Percentiles rank a stretch among this genome's conserved stretches.
These are phyloP conservation scores for Debaryomyces subglobosus DNA, from an alignment of 1,139 yeast genomes.

Conservation along the genomic window DNA sequence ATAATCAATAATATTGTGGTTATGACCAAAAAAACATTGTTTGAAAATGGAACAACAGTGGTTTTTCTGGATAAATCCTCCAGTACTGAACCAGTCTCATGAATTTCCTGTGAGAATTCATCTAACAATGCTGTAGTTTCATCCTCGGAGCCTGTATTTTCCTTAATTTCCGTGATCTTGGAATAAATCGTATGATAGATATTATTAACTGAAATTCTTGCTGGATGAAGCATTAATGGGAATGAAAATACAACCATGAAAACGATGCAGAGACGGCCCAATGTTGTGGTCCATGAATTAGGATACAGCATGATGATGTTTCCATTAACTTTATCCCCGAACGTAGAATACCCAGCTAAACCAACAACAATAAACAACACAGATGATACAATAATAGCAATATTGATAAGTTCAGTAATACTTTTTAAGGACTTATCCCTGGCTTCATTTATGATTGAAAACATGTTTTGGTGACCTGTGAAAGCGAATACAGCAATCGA, in stretches of 20 bases:
- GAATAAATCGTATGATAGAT: slow-evolving; percentile 55
- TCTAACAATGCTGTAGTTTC: slow-evolving; percentile 19
- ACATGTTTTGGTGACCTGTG: slow-evolving; percentile 56
- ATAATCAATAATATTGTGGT: slow-evolving; percentile 47
- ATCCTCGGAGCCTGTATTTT: slow-evolving; percentile 2
- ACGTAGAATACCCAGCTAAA: slow-evolving; percentile 46
- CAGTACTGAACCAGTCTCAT: neutral
- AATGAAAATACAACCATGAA: slow-evolving; percentile 84
- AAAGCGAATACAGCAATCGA: slow-evolving; percentile 52
- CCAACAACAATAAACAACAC: slow-evolving; percentile 44
- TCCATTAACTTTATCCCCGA: slow-evolving; percentile 56
- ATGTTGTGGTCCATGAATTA: slow-evolving; percentile 48
- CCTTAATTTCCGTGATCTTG: slow-evolving; percentile 8
- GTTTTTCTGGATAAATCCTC: slow-evolving; percentile 16
- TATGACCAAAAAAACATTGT: slow-evolving; percentile 46
- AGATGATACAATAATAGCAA: slow-evolving; percentile 51
- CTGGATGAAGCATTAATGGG: slow-evolving; percentile 93
- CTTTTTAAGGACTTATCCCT: slow-evolving; percentile 54
- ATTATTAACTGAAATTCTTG: slow-evolving; percentile 82
- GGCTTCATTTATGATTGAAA: slow-evolving; percentile 54
- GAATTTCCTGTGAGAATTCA: slow-evolving; percentile 12
- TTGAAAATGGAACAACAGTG: slow-evolving; percentile 54
- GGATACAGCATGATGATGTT: slow-evolving; percentile 77
- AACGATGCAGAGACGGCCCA: slow-evolving; percentile 78
- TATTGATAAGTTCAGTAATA: slow-evolving; percentile 53